phyloP scores from a whole-genome alignment of 805 yeast genomes.

The Saccharomycopsis synnaedendra region DNA sequence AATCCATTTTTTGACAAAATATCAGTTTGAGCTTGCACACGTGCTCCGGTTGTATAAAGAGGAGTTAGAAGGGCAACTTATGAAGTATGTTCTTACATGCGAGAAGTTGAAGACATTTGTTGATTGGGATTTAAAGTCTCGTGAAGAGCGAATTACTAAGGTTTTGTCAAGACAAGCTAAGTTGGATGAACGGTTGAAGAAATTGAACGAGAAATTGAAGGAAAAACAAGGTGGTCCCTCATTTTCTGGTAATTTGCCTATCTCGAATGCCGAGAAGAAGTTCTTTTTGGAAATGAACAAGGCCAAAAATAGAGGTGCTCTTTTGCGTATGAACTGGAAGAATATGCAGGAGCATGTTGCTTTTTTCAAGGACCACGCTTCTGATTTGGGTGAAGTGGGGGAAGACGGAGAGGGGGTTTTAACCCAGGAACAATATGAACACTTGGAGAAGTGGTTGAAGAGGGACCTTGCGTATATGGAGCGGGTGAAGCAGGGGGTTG shows the following conservation, averaged over 20 bases:
- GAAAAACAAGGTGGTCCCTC: neutral
- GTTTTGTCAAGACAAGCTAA: neutral
- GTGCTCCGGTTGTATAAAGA: neutral
- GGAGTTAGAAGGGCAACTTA: slow-evolving; percentile 10
- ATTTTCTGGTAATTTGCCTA: slow-evolving; percentile 4
- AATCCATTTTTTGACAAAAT: slow-evolving; percentile 1
- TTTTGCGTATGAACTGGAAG: neutral
- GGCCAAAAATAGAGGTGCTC: neutral
- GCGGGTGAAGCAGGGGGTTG: slow-evolving; percentile 1
- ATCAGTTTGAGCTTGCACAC: slow-evolving; percentile 3
- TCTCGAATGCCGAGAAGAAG: slow-evolving; percentile 1
- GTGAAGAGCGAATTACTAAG: slow-evolving; percentile 1
- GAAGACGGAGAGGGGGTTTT: neutral
- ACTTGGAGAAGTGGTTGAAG: neutral
- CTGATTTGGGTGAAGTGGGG: neutral
- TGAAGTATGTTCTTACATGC: neutral
- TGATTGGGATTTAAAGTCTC: neutral
- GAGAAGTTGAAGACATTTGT: neutral
- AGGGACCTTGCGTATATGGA: slow-evolving; percentile 2
- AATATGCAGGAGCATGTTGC: slow-evolving; percentile 3
- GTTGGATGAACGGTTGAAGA: neutral
- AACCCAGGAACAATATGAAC: neutral
- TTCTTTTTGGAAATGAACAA: slow-evolving; percentile 8
- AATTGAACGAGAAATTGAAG: neutral
- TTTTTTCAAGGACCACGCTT: slow-evolving; percentile 2